A percentile compares a stretch with the other conserved stretches of the same genome.
phyloP scores from a whole-genome alignment of 2,329 filamentous ascomycete genomes.

The Fusarium duplospermum region DNA sequence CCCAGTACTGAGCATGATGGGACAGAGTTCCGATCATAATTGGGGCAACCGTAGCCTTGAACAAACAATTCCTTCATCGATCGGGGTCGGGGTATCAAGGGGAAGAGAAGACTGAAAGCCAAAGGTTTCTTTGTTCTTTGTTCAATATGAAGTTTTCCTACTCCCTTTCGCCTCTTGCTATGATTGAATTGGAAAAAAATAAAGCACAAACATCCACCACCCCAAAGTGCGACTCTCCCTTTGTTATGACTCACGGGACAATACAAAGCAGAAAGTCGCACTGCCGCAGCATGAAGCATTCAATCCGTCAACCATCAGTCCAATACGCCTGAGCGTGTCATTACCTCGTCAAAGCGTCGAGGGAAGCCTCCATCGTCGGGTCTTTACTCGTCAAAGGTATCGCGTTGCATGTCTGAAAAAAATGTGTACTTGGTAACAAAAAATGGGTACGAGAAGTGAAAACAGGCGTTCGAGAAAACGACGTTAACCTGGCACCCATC shows the following conservation, averaged over 20 bases:
- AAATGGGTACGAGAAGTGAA: slow-evolving; percentile 50
- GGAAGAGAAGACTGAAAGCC: slow-evolving; percentile 2
- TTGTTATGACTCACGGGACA: slow-evolving; percentile 2
- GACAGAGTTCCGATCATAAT: not conserved
- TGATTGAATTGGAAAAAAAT: slow-evolving; percentile 45
- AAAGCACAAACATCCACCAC: slow-evolving; percentile 39
- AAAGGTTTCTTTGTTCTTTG: slow-evolving; percentile 36
- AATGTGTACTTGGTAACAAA: slow-evolving; percentile 48
- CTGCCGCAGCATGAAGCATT: slow-evolving; percentile 26
- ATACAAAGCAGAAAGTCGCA: slow-evolving; percentile 14
- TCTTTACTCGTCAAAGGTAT: slow-evolving; percentile 45
- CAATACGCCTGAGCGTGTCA: slow-evolving; percentile 36
- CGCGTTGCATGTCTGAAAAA: slow-evolving; percentile 43
- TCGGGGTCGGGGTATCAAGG: not conserved
- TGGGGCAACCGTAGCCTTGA: not conserved
- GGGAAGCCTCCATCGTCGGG: slow-evolving; percentile 33
- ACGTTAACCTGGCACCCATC: slow-evolving; percentile 22
- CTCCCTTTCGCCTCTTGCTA: slow-evolving; percentile 53
- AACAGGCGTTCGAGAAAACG: slow-evolving; percentile 19
- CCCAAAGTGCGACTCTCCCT: slow-evolving; percentile 30
- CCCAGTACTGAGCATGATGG: not conserved
- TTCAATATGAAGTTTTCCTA: slow-evolving; percentile 46
- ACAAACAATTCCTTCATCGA: not conserved
- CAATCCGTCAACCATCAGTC: slow-evolving; percentile 21
- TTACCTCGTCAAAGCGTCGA: slow-evolving; percentile 33